phyloP scores from a whole-genome alignment of 2,329 filamentous ascomycete genomes.

The Clonostachys sp. region DNA sequence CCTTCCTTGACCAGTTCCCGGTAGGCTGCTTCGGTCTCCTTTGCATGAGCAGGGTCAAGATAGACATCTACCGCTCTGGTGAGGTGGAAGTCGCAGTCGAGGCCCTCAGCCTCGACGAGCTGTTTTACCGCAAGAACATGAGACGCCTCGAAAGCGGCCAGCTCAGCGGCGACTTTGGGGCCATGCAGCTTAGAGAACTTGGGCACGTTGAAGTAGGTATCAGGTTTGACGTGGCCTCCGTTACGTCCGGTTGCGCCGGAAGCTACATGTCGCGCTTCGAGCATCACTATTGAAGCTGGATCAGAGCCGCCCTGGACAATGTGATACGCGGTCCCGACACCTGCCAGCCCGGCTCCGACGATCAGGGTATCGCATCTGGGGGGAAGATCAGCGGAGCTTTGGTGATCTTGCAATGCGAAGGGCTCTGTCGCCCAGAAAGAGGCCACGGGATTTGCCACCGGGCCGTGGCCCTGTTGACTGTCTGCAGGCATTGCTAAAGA shows the following conservation, averaged over 20 bases:
- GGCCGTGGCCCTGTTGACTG: neutral
- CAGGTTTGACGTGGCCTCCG: conserved; percentile 15
- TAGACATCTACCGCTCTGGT: conserved; percentile 31
- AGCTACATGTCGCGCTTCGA: conserved; percentile 26
- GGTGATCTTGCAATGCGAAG: conserved; percentile 9
- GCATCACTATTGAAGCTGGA: conserved; percentile 14
- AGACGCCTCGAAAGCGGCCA: conserved; percentile 12
- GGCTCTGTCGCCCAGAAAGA: conserved; percentile 10
- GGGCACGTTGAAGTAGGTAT: conserved; percentile 10
- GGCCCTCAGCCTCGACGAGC: conserved; percentile 24
- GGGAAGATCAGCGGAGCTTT: conserved; percentile 7
- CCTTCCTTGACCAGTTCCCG: conserved; percentile 20
- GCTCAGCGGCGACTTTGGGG: conserved; percentile 8
- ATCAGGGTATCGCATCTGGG: conserved; percentile 3
- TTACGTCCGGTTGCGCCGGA: conserved; percentile 31
- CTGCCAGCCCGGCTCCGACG: conserved; percentile 9
- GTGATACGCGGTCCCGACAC: conserved; percentile 8
- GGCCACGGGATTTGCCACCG: conserved; percentile 7
- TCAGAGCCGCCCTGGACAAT: conserved; percentile 3
- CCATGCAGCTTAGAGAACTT: conserved; percentile 10
- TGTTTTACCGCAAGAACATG: conserved; percentile 20
- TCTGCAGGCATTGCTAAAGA: neutral
- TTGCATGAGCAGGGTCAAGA: conserved; percentile 13
- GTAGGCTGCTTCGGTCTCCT: conserved; percentile 16
- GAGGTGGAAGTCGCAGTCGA: conserved; percentile 39